Base-by-base conservation (phyloP, 495 filamentous ascomycete genomes). In the Penicillium alfredii region DNA sequence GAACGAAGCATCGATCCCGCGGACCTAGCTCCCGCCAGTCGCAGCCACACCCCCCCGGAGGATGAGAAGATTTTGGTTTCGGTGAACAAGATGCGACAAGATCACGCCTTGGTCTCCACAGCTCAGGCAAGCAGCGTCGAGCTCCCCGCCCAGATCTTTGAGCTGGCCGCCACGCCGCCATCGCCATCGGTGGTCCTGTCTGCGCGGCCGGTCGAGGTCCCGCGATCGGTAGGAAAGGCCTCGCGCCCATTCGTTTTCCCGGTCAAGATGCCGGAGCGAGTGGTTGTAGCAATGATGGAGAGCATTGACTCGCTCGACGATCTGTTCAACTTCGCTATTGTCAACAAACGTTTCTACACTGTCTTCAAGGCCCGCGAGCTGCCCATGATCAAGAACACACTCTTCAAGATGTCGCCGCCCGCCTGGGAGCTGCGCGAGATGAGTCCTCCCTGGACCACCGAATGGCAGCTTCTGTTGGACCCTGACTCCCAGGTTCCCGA, bases 381-480 rank as follows among this genome's bases (percentile, higher is more conserved):
- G 20, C 45, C 53, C 1, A 54, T 82, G 9, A 72, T 82, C 38
- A 74, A 73, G 25, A 57, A 56, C n/a, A 61, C 74, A 1, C 56
- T 79, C 1, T 71, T 65, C 38, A 69, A 59, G 37, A 71, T 71
- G 69, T 81, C 74, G 0, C 72, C 77, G n/a, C 64, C 79, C 1
- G 78, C 78, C 2, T 81, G 75, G 76, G 79, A 83, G 47, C 58
- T 78, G 37, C 76, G 77, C 13, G 77, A 83, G 47, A 75, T 79
- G 56, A 76, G 71, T 36, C 70, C 72, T 11, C 76, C 76, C 0
- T 73, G 71, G 53, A 58, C 58, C 23, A 63, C 58, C n/a, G 56
- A 70, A 13, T 61, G 64, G 46, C 63, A 64, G 26, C 42, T 56
- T 13, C 37, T 64, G 8, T 16, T 63, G 10, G 66, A 76, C 23